Evolutionary conservation across 2,329 filamentous ascomycete species (phyloP).

Genomic region (Cladosporium velox): DNA sequence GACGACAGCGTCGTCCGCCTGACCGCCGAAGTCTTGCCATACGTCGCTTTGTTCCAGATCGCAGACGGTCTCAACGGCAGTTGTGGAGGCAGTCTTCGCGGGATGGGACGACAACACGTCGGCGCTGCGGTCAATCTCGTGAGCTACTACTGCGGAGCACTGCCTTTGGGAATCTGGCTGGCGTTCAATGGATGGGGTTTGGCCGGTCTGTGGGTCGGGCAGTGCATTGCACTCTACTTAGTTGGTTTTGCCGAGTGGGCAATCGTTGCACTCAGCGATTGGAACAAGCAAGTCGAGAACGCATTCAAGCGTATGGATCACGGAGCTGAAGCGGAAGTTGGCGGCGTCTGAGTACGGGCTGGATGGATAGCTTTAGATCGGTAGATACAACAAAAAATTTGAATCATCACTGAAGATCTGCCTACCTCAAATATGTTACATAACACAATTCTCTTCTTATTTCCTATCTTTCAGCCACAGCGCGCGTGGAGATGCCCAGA

Average conservation of each 20-base stretch:
- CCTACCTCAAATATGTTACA: neutral
- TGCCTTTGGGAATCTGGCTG: slow-evolving; percentile 80
- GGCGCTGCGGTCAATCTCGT: slow-evolving; percentile 79
- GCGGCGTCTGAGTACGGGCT: neutral
- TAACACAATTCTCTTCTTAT: neutral
- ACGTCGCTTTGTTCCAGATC: slow-evolving; percentile 86
- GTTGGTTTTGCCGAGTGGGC: slow-evolving; percentile 78
- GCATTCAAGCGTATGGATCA: slow-evolving; percentile 71
- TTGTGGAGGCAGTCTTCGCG: slow-evolving; percentile 77
- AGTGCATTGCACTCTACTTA: slow-evolving; percentile 68
- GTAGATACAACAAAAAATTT: neutral
- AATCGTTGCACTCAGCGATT: slow-evolving; percentile 75
- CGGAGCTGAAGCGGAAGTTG: slow-evolving; percentile 39
- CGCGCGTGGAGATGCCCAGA: neutral
- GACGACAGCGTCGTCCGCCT: slow-evolving; percentile 70
- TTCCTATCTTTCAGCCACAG: slow-evolving; percentile 1
- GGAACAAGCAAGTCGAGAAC: slow-evolving; percentile 71
- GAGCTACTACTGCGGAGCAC: slow-evolving; percentile 79
- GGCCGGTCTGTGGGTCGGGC: slow-evolving; percentile 73
- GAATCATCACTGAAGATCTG: neutral
- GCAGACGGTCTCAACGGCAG: slow-evolving; percentile 84
- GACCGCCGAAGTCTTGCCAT: slow-evolving; percentile 78
- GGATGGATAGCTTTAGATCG: neutral
- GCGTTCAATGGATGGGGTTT: slow-evolving; percentile 86
- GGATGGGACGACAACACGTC: slow-evolving; percentile 84